phyloP scores from a whole-genome alignment of 371 early-diverging fungal genomes.

The Capniomyces stellatus region DNA sequence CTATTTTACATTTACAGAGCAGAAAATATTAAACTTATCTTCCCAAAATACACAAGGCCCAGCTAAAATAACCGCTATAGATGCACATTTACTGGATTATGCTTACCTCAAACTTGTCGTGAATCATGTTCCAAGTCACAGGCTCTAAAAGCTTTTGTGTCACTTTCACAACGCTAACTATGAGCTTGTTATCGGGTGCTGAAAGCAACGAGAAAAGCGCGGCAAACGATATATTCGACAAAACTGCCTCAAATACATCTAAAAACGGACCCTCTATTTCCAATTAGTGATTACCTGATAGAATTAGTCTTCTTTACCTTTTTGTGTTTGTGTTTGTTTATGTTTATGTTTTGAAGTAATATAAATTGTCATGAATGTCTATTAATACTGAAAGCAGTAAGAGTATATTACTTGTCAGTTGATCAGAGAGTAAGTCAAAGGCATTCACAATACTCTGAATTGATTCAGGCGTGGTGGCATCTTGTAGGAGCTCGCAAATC shows the following conservation, averaged over 20 bases:
- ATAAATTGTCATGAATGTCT: background rate
- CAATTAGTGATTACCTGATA: too few species aligned
- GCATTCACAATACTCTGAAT: constrained; percentile 12
- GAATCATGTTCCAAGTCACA: constrained; percentile 20
- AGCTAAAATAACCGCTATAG: too few species aligned
- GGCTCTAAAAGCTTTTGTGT: constrained; percentile 18
- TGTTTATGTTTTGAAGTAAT: background rate
- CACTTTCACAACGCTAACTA: constrained; percentile 14
- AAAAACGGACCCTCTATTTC: constrained; percentile 15
- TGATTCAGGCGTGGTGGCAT: constrained; percentile 16
- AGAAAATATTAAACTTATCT: background rate
- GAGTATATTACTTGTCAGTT: constrained; percentile 7
- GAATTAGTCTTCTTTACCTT: background rate
- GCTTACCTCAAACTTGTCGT: constrained; percentile 17
- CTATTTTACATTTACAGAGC: background rate
- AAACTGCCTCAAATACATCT: constrained; percentile 20
- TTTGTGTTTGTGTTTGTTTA: background rate
- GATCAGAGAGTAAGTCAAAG: constrained; percentile 14
- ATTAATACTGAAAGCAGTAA: background rate
- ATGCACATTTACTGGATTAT: background rate
- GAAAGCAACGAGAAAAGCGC: constrained; percentile 21
- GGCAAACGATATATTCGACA: constrained; percentile 20
- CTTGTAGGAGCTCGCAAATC: constrained; percentile 18
- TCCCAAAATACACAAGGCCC: background rate
- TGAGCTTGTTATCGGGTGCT: constrained; percentile 20